phyloP scores from a whole-genome alignment of 2,329 filamentous ascomycete genomes.

The Talaromyces verruculosus region DNA sequence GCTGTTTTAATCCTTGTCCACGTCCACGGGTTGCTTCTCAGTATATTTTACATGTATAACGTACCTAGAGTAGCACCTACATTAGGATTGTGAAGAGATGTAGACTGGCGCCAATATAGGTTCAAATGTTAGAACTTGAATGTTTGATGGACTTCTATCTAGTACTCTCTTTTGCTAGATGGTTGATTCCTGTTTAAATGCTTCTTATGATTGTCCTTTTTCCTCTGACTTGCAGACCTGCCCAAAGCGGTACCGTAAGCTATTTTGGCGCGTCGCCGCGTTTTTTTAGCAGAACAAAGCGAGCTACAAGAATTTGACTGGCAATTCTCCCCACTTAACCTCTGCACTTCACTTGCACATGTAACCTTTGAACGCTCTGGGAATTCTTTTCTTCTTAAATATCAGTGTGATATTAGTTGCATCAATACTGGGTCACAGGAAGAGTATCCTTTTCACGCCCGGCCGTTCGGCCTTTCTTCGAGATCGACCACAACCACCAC shows the following conservation, averaged over 20 bases:
- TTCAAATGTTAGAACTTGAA: too few species aligned
- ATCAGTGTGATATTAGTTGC: not conserved
- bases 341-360: not conserved
- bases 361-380: not conserved
- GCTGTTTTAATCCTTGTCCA: too few species aligned
- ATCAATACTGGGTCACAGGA: not conserved
- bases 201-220: too few species aligned
- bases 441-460: not conserved
- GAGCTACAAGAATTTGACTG: not conserved
- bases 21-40: too few species aligned
- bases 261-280: slow-evolving; percentile 18
- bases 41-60: too few species aligned
- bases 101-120: too few species aligned
- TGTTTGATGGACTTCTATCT: too few species aligned
- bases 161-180: too few species aligned
- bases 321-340: not conserved
- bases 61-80: too few species aligned
- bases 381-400: not conserved
- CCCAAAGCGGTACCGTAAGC: slow-evolving; percentile 13
- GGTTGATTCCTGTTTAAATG: too few species aligned
- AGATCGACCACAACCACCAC: not conserved
- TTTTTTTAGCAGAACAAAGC: not conserved
- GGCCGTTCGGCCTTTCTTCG: not conserved
- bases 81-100: too few species aligned
- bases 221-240: not conserved